Evolutionary conservation across 192 early-diverging fungal genomes (phyloP).

Genomic region (Chytriomyces sp.): DNA sequence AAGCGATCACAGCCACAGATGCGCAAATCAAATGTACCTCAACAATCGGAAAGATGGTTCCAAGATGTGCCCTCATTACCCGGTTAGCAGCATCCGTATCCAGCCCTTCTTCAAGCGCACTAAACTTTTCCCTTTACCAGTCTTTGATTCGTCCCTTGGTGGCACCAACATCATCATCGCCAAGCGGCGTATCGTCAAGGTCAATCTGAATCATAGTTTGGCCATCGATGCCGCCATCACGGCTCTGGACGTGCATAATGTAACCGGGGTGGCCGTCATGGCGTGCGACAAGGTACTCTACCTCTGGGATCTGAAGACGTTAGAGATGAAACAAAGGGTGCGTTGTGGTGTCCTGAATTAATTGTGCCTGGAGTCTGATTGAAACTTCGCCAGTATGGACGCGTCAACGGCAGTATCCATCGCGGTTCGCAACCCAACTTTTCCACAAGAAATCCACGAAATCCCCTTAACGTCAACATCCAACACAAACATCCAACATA

Average conservation of each 20-base stretch:
- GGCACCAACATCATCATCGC: slow-evolving; percentile 56
- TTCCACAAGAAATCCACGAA: not conserved
- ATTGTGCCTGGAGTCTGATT: not conserved
- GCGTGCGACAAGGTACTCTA: slow-evolving; percentile 46
- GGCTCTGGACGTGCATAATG: slow-evolving; percentile 46
- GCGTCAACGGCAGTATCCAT: slow-evolving; percentile 50
- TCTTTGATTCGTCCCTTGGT: slow-evolving; percentile 47
- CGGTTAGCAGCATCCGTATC: too few species aligned
- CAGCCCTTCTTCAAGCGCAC: too few species aligned
- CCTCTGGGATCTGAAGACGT: slow-evolving; percentile 40
- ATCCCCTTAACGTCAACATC: not conserved
- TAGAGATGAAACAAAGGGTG: slow-evolving; percentile 43
- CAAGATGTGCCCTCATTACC: too few species aligned
- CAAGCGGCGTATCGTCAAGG: slow-evolving; percentile 47
- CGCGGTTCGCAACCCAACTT: slow-evolving; percentile 25
- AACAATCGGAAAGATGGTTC: too few species aligned
- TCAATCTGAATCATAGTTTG: slow-evolving; percentile 49
- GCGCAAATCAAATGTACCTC: too few species aligned
- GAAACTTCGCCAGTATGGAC: slow-evolving; percentile 43
- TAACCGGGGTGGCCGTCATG: slow-evolving; percentile 34
- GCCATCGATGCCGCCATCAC: slow-evolving; percentile 50
- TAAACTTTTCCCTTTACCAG: too few species aligned
- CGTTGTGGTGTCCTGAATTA: not conserved
- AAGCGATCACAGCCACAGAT: too few species aligned
- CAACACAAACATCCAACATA: not conserved